Conservation (phyloP, 2,329 filamentous ascomycete species). For the Coniochaeta prunicola region DNA sequence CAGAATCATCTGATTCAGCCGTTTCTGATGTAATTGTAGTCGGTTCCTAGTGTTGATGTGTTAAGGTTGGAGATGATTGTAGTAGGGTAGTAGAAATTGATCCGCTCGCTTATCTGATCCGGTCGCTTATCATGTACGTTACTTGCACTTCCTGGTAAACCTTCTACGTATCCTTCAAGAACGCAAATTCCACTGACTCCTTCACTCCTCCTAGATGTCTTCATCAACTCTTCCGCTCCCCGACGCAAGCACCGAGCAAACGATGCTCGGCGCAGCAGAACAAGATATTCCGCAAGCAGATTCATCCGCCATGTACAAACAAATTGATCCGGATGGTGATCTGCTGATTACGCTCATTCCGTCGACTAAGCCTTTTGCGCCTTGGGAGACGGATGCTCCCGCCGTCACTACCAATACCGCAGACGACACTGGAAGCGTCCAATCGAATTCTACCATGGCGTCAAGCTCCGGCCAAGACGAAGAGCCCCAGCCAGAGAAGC, state of each 20-base stretch:
- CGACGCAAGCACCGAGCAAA: no score
- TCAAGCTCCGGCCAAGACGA: not conserved
- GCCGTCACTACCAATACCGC: not conserved
- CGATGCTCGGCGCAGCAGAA: no score
- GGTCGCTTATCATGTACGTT: no score
- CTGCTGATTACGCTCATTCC: not conserved
- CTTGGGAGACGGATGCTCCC: not conserved
- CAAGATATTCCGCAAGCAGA: no score
- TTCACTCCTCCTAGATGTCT: no score
- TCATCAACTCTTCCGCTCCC: no score
- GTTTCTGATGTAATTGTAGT: slow-evolving; percentile 5
- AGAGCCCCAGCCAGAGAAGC: not conserved
- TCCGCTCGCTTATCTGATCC: not conserved
- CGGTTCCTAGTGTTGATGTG: not conserved
- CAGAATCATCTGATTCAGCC: slow-evolving; percentile 3
- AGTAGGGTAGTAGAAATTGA: not conserved
- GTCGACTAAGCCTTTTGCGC: not conserved
- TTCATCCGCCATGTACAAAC: not conserved
- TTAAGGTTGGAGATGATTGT: not conserved
- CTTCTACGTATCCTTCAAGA: no score
- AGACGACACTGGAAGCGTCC: not conserved
- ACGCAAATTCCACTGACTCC: no score
- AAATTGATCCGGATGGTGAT: not conserved
- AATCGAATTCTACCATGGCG: not conserved
- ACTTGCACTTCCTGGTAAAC: no score